Conservation (phyloP, 208 protist genomes). For the Leishmania guyanensis region DNA sequence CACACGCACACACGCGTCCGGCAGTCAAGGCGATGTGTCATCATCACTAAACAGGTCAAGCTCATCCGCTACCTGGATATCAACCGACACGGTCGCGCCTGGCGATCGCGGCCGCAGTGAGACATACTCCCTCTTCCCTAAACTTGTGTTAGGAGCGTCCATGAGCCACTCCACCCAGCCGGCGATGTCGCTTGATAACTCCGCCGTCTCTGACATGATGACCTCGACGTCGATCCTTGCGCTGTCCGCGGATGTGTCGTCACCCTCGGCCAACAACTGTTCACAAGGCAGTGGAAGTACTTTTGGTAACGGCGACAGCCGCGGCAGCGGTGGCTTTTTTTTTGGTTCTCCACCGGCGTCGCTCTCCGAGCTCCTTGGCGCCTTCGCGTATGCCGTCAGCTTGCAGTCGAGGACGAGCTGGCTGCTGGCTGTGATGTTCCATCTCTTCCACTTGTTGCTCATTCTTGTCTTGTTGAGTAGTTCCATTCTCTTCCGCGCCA, state of each 20-base stretch:
- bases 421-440: conserved; percentile 32
- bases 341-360: conserved; percentile 20
- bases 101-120: neutral
- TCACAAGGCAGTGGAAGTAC: conserved; percentile 1
- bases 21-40: neutral
- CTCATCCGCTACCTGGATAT: conserved; percentile 1
- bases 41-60: neutral
- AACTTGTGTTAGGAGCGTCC: neutral
- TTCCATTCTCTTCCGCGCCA: conserved; percentile 43
- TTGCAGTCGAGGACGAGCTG: conserved; percentile 36
- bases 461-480: conserved; percentile 36
- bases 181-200: neutral
- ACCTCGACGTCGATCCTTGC: neutral
- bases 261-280: conserved; percentile 17
- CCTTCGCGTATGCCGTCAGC: conserved; percentile 24
- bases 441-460: conserved; percentile 41
- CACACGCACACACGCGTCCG: neutral
- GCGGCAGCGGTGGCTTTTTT: neutral
- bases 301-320: neutral
- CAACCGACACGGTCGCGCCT: neutral
- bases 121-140: conserved; percentile 10
- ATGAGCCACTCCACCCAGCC: neutral
- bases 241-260: neutral
- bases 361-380: conserved; percentile 11
- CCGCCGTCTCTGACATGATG: neutral